A percentile compares a stretch with the other conserved stretches of the same genome.
phyloP scores from a whole-genome alignment of 768 basidiomycete species.

The Candolleomyces aberdarensis region DNA sequence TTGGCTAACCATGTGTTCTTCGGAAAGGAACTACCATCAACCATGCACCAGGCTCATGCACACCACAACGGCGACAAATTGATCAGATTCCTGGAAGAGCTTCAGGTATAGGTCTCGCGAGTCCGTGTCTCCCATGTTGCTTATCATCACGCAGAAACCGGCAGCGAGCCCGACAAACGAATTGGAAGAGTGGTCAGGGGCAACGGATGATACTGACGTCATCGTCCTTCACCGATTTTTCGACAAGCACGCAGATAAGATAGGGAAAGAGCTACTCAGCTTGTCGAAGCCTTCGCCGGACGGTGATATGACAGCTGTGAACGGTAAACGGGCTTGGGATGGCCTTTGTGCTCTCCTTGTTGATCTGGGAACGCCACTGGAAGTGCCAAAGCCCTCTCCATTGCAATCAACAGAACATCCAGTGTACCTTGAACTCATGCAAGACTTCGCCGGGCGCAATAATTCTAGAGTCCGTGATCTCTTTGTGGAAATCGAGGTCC shows the following conservation, averaged over 20 bases:
- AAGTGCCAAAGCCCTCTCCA: constrained; percentile 59
- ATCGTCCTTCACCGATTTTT: constrained; percentile 84
- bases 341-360: constrained; percentile 74
- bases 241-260: constrained; percentile 81
- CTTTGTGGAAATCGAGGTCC: constrained; percentile 52
- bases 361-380: constrained; percentile 69
- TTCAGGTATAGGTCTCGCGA: constrained; percentile 49
- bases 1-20: constrained; percentile 93
- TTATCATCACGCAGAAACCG: constrained; percentile 32
- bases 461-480: constrained; percentile 62
- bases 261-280: constrained; percentile 83
- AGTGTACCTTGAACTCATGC: constrained; percentile 68
- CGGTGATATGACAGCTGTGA: constrained; percentile 51
- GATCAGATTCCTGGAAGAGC: constrained; percentile 72
- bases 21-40: constrained; percentile 88
- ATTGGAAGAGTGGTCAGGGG: constrained; percentile 69
- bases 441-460: constrained; percentile 55
- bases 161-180: constrained; percentile 39
- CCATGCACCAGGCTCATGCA: constrained; percentile 72
- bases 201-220: constrained; percentile 79
- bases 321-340: constrained; percentile 84
- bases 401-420: constrained; percentile 49
- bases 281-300: constrained; percentile 58
- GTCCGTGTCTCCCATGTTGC: neutral
- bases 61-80: constrained; percentile 67